Evolutionary conservation across 495 filamentous ascomycete species (phyloP).

Genomic region (Penicillium goetzii): DNA sequence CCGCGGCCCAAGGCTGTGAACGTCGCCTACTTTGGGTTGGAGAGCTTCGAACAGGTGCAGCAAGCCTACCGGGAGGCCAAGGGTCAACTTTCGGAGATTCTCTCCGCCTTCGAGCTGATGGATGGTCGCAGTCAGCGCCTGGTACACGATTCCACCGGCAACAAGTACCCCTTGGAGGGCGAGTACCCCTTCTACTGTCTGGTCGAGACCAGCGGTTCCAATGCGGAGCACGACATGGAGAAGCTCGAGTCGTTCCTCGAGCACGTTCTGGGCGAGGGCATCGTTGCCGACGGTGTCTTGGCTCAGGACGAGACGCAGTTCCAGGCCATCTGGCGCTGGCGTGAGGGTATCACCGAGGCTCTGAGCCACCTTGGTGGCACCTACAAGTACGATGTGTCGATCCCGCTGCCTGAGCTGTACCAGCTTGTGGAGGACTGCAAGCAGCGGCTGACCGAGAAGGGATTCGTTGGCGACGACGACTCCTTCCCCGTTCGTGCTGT

Average conservation of each 20-base stretch:
- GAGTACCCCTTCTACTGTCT: constrained; percentile 93
- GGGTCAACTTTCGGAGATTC: constrained; percentile 85
- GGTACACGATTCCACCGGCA: constrained; percentile 72
- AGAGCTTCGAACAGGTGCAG: constrained; percentile 84
- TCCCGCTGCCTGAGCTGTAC: constrained; percentile 87
- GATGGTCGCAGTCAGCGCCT: constrained; percentile 78
- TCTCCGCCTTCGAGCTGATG: constrained; percentile 98
- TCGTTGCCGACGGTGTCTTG: constrained; percentile 84
- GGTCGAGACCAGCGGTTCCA: constrained; percentile 93
- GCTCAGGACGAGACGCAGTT: constrained; percentile 92
- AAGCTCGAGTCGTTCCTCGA: constrained; percentile 89
- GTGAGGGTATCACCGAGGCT: constrained; percentile 89
- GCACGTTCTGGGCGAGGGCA: constrained; percentile 80
- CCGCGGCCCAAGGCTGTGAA: constrained; percentile 83
- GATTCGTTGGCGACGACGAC: constrained; percentile 77
- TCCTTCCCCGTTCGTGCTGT: constrained; percentile 82
- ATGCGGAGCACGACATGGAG: constrained; percentile 86
- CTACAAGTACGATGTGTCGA: constrained; percentile 98
- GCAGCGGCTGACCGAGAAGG: constrained; percentile 67
- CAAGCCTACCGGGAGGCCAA: constrained; percentile 85
- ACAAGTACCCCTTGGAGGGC: constrained; percentile 77
- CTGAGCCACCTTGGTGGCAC: constrained; percentile 90
- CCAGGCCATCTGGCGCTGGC: constrained; percentile 83
- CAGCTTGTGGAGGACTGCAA: constrained; percentile 81
- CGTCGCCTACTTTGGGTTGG: constrained; percentile 86